phyloP scores from a whole-genome alignment of 139 green algal species.

The Haematococcus lacustris region DNA sequence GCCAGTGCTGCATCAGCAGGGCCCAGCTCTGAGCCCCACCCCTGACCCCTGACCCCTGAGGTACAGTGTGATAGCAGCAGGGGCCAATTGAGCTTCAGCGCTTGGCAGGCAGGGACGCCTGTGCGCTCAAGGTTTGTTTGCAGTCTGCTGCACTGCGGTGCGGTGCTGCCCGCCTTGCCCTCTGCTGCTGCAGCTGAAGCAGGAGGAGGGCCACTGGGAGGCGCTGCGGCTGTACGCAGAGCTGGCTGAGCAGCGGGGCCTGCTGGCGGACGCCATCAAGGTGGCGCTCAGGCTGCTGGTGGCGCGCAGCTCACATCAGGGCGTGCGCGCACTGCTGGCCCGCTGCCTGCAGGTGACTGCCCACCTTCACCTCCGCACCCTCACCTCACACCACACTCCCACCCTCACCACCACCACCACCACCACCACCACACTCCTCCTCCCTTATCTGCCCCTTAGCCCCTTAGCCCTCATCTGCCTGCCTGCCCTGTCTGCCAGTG shows the following conservation, averaged over 20 bases:
- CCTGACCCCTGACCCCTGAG: background rate
- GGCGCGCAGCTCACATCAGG: background rate
- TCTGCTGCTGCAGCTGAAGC: background rate
- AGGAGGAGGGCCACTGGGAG: background rate
- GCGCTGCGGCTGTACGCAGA: background rate
- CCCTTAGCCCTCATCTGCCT: too few relatives aligned
- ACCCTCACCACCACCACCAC: too few relatives aligned
- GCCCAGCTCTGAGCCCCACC: too few relatives aligned
- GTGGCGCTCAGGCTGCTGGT: background rate
- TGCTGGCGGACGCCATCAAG: background rate
- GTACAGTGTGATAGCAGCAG: background rate
- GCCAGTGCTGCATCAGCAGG: too few relatives aligned
- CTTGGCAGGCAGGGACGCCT: background rate
- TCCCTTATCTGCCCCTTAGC: too few relatives aligned
- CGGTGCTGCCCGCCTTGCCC: background rate
- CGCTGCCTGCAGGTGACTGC: background rate
- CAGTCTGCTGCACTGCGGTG: background rate
- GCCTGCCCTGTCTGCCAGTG: too few relatives aligned
- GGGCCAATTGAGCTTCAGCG: background rate
- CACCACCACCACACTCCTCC: too few relatives aligned
- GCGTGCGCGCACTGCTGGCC: background rate
- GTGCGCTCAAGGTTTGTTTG: background rate
- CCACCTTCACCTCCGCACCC: too few relatives aligned
- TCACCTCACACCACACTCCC: too few relatives aligned
- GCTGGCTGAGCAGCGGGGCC: background rate